A percentile compares a stretch with the other conserved stretches of the same genome.
These are phyloP conservation scores for Sordariomycetes sp. DNA, from an alignment of 2,329 filamentous ascomycete genomes.

Conservation along the genomic window DNA sequence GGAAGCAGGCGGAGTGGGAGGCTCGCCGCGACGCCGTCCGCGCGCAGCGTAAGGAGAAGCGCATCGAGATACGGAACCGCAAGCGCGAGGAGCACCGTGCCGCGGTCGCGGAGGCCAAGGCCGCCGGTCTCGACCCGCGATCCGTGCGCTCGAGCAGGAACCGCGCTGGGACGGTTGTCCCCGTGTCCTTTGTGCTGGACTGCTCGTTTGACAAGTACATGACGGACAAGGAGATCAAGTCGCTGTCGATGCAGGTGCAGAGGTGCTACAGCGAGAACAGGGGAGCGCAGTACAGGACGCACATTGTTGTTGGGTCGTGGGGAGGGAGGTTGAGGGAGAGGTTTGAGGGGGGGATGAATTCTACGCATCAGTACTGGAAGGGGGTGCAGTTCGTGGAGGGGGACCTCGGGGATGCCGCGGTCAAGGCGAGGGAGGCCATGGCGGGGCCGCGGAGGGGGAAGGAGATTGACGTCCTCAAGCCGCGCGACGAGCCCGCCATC, in stretches of 20 bases:
- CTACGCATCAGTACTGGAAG: constrained; percentile 68
- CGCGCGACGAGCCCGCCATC: constrained; percentile 17
- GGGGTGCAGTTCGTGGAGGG: constrained; percentile 59
- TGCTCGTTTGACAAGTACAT: constrained; percentile 88
- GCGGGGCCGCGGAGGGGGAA: constrained; percentile 36
- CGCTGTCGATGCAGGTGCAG: constrained; percentile 71
- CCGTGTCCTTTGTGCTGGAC: constrained; percentile 74
- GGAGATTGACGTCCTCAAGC: constrained; percentile 42
- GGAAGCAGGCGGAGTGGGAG: constrained; percentile 63
- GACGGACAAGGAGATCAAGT: constrained; percentile 74
- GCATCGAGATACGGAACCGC: constrained; percentile 29
- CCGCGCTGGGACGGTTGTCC: constrained; percentile 40
- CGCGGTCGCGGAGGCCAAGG: constrained; percentile 29
- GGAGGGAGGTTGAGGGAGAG: constrained; percentile 61
- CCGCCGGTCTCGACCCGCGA: constrained; percentile 26
- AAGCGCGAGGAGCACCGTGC: constrained; percentile 35
- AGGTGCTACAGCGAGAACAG: constrained; percentile 83
- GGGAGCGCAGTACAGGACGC: constrained; percentile 49
- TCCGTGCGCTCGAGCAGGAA: constrained; percentile 18
- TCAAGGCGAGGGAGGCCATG: constrained; percentile 58
- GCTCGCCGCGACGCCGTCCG: constrained; percentile 48
- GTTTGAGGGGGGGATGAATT: constrained; percentile 62
- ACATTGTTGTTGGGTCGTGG: constrained; percentile 70
- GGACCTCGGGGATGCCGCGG: constrained; percentile 59
- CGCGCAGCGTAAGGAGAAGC: constrained; percentile 39